Evolutionary conservation across 2,329 filamentous ascomycete species (phyloP).

Genomic region (Fusarium stilboides): DNA sequence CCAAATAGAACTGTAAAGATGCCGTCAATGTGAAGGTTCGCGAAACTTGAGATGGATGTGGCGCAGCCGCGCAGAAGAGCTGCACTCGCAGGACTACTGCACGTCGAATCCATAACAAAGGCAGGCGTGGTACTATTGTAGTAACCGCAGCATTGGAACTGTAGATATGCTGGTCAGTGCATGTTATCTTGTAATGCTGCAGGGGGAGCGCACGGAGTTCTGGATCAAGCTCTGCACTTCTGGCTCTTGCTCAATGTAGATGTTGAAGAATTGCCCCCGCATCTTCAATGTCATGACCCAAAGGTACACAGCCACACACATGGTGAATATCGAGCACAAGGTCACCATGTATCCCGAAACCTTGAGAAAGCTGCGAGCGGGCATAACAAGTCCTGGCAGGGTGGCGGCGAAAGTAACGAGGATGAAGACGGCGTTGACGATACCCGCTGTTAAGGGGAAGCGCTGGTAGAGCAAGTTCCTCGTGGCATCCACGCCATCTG

Average conservation of each 20-base stretch:
- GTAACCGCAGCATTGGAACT: slow-evolving; percentile 89
- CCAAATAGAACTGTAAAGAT: slow-evolving; percentile 87
- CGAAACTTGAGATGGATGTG: slow-evolving; percentile 75
- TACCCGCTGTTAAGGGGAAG: slow-evolving; percentile 74
- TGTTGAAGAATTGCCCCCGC: slow-evolving; percentile 71
- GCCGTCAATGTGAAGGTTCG: slow-evolving; percentile 79
- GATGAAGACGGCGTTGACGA: slow-evolving; percentile 80
- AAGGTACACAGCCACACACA: slow-evolving; percentile 76
- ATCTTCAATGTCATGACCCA: slow-evolving; percentile 83
- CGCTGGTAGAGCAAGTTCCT: slow-evolving; percentile 67
- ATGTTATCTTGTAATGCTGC: neutral
- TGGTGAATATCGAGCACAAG: slow-evolving; percentile 74
- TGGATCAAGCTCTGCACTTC: slow-evolving; percentile 79
- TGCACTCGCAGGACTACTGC: slow-evolving; percentile 78
- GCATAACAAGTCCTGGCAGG: slow-evolving; percentile 79
- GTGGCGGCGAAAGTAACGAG: slow-evolving; percentile 79
- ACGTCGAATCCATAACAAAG: slow-evolving; percentile 78
- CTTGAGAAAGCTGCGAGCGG: slow-evolving; percentile 79
- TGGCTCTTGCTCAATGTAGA: slow-evolving; percentile 73
- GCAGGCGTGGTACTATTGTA: slow-evolving; percentile 79
- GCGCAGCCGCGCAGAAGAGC: slow-evolving; percentile 80
- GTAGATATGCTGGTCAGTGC: slow-evolving; percentile 4
- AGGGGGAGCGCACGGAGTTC: slow-evolving; percentile 68
- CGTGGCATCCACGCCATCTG: slow-evolving; percentile 64
- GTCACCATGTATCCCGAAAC: slow-evolving; percentile 75